Conservation (phyloP, 345 rosid genomes). For the Corchorus olitorius region DNA sequence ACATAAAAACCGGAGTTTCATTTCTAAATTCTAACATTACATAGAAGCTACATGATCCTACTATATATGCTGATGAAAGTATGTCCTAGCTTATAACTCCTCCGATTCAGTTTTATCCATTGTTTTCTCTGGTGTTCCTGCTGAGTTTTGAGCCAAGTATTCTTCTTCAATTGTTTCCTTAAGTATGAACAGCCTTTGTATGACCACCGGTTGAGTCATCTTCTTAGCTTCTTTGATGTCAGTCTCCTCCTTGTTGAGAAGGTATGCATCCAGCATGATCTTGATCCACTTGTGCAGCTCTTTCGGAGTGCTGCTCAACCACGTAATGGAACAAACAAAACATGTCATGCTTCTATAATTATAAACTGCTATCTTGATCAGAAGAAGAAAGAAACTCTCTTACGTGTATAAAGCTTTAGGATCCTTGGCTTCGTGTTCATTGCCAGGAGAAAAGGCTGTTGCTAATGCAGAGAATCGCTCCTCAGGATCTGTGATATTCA, state of each 20-base stretch:
- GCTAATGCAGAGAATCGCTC: conserved; percentile 95
- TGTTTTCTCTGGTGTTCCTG: conserved; percentile 10
- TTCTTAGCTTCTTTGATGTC: conserved; percentile 83
- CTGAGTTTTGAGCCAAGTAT: conserved; percentile 51
- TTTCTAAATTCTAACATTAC: neutral
- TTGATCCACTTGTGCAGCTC: conserved; percentile 94
- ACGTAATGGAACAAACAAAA: neutral
- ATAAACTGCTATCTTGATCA: neutral
- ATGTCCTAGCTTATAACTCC: conserved; percentile 25
- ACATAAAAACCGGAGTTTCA: neutral
- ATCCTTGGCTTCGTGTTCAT: conserved; percentile 71
- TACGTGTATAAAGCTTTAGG: conserved; percentile 81
- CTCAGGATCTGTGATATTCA: conserved; percentile 91
- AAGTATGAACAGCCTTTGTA: conserved; percentile 82
- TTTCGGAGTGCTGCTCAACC: conserved; percentile 67
- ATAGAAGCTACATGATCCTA: neutral
- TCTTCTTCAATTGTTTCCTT: conserved; percentile 86
- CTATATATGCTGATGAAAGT: neutral
- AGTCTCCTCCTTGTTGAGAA: conserved; percentile 73
- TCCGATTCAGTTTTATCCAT: conserved; percentile 34
- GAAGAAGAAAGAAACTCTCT: conserved; percentile 25
- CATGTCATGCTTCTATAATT: neutral
- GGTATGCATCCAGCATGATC: conserved; percentile 86
- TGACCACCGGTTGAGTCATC: conserved; percentile 84
- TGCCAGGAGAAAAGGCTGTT: conserved; percentile 77